phyloP scores from a whole-genome alignment of 1,284 basidiomycete genomes.

The Cutaneotrichosporon cutaneum region DNA sequence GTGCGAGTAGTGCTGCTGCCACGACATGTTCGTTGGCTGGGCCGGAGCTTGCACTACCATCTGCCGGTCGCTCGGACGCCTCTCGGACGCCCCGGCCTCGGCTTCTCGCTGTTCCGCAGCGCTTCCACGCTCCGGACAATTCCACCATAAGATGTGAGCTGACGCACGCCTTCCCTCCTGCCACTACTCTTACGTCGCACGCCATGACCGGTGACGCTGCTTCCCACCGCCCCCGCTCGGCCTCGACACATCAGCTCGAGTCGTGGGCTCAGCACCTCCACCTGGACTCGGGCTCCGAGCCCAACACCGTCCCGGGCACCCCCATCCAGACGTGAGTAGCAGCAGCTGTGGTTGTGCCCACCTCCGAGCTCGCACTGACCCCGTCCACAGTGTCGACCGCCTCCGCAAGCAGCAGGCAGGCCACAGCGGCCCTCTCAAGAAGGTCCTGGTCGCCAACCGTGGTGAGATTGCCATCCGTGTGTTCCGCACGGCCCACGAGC shows the following conservation, averaged over 20 bases:
- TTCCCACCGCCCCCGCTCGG: conserved; percentile 9
- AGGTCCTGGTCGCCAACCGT: conserved; percentile 93
- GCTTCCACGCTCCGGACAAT: not conserved
- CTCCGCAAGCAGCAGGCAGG: conserved; percentile 90
- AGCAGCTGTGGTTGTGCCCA: conserved; percentile 4
- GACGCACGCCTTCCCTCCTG: not conserved
- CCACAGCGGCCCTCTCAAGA: conserved; percentile 83
- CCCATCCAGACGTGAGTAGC: conserved; percentile 45
- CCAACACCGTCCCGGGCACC: conserved; percentile 27
- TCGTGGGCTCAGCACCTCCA: conserved; percentile 47
- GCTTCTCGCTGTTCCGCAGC: not conserved
- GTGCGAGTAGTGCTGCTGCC: not conserved
- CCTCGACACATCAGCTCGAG: conserved; percentile 37
- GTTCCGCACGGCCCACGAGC: conserved; percentile 96
- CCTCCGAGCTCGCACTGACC: conserved; percentile 5
- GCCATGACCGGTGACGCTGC: not conserved
- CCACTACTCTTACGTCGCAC: not conserved
- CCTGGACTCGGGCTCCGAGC: conserved; percentile 39
- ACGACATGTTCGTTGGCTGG: not conserved
- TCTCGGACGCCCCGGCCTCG: not conserved
- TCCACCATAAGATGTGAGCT: not conserved
- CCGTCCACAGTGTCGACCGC: conserved; percentile 70
- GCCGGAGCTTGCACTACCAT: not conserved
- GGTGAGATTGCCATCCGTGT: conserved; percentile 99
- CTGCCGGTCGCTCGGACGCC: not conserved